Evolutionary conservation across 495 filamentous ascomycete genomes (phyloP).

Genomic region (Neurospora sp.): DNA sequence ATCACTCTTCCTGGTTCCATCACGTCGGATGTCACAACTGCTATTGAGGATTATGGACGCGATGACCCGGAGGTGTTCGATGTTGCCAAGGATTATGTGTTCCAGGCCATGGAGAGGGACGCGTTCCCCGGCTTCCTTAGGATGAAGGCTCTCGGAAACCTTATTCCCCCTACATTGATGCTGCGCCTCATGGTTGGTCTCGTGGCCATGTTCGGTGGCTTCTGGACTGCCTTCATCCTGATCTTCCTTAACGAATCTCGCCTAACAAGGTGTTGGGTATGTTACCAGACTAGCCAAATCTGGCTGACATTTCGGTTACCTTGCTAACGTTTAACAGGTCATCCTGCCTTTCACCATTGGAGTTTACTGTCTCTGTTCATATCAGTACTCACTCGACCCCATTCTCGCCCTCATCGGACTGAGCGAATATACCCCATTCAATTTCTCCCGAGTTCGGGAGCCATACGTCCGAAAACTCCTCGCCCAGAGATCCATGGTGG

Average conservation of each 20-base stretch:
- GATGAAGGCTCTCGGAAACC: conserved; percentile 87
- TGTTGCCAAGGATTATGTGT: conserved; percentile 95
- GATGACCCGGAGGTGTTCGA: conserved; percentile 98
- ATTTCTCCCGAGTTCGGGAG: conserved; percentile 75
- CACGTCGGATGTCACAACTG: conserved; percentile 64
- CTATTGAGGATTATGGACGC: conserved; percentile 79
- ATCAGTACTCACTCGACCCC: conserved; percentile 92
- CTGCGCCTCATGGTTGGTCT: conserved; percentile 78
- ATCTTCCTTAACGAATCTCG: conserved; percentile 79
- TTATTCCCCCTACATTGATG: conserved; percentile 80
- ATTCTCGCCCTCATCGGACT: conserved; percentile 77
- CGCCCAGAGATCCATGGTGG: conserved; percentile 68
- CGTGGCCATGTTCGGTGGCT: conserved; percentile 75
- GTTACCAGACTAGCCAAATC: conserved; percentile 17
- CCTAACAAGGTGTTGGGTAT: conserved; percentile 70
- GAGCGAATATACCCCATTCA: conserved; percentile 93
- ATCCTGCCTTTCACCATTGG: conserved; percentile 91
- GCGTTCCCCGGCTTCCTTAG: conserved; percentile 94
- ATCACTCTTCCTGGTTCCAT: conserved; percentile 86
- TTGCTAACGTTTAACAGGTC: conserved; percentile 44
- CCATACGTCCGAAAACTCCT: conserved; percentile 80
- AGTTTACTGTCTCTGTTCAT: conserved; percentile 75
- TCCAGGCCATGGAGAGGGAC: conserved; percentile 98
- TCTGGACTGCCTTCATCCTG: conserved; percentile 87
- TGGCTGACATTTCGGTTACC: background rate